These are phyloP conservation scores for Penicillium sp. DNA, from an alignment of 2,329 filamentous ascomycete species.

Conservation along the genomic window DNA sequence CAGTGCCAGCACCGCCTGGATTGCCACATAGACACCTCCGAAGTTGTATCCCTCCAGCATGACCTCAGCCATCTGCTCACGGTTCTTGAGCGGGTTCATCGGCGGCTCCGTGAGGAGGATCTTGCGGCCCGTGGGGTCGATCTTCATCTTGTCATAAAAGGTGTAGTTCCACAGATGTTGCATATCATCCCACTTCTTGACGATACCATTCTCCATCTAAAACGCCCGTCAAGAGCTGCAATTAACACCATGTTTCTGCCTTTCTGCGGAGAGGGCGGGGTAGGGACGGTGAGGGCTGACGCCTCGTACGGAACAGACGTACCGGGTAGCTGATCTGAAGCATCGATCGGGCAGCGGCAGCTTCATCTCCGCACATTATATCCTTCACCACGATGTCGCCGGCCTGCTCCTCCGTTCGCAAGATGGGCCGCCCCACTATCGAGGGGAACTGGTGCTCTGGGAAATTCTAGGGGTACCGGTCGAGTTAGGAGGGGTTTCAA, in stretches of 20 bases:
- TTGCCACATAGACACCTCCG: slow-evolving; percentile 95
- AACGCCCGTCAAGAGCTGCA: slow-evolving; percentile 11
- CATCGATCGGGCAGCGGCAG: slow-evolving; percentile 91
- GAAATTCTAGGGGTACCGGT: slow-evolving; percentile 69
- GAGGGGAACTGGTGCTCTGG: slow-evolving; percentile 98
- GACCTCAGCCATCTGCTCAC: slow-evolving; percentile 97
- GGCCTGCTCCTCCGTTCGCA: slow-evolving; percentile 90
- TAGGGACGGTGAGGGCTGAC: slow-evolving; percentile 10
- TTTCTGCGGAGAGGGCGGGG: slow-evolving; percentile 8
- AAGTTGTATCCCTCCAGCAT: slow-evolving; percentile 99
- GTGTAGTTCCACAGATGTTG: slow-evolving; percentile 99
- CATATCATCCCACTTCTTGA: slow-evolving; percentile 99
- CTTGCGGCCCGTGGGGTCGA: slow-evolving; percentile 89
- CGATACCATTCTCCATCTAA: slow-evolving; percentile 98
- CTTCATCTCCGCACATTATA: slow-evolving; percentile 99
- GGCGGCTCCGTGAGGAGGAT: slow-evolving; percentile 96
- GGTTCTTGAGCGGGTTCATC: slow-evolving; percentile 95
- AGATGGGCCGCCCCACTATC: slow-evolving; percentile 94
- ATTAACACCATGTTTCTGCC: slow-evolving; percentile 24
- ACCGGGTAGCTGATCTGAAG: slow-evolving; percentile 96
- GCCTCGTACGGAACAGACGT: slow-evolving; percentile 34
- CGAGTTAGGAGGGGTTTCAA: slow-evolving; percentile 8
- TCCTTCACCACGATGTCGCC: slow-evolving; percentile 79
- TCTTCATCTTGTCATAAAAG: slow-evolving; percentile 93
- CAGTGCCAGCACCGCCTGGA: slow-evolving; percentile 91